phyloP scores from a whole-genome alignment of 2,329 filamentous ascomycete species.

The Knoxdaviesia proteae region DNA sequence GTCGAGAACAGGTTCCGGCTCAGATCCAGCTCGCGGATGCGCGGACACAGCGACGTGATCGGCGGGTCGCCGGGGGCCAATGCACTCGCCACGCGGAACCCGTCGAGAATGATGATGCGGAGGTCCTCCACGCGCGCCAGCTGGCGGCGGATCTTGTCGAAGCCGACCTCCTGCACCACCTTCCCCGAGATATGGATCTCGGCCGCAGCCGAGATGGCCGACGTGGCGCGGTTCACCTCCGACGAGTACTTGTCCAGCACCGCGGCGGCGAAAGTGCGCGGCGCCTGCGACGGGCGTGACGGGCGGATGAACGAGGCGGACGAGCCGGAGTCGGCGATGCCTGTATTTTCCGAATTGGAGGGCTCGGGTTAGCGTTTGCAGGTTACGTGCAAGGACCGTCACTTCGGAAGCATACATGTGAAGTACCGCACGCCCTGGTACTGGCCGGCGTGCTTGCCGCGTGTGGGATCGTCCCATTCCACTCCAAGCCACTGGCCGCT shows the following conservation, averaged over 20 bases:
- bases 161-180: conserved; percentile 80
- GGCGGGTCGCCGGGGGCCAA: conserved; percentile 12
- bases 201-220: conserved; percentile 7
- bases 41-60: conserved; percentile 34
- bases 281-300: conserved; percentile 43
- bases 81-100: conserved; percentile 35
- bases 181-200: conserved; percentile 57
- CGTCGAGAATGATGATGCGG: conserved; percentile 64
- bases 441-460: conserved; percentile 81
- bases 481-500: conserved; percentile 74
- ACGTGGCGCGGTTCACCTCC: conserved; percentile 15
- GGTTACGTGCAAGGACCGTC: background rate
- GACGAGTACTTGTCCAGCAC: conserved; percentile 68
- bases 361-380: background rate
- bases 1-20: conserved; percentile 62
- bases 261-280: conserved; percentile 58
- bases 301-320: conserved; percentile 78
- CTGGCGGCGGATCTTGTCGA: conserved; percentile 72
- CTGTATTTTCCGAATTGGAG: conserved; percentile 12
- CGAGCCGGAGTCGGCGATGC: conserved; percentile 41
- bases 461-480: conserved; percentile 77
- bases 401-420: conserved; percentile 34
- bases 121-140: conserved; percentile 62
- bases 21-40: conserved; percentile 62
- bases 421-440: conserved; percentile 69